Percentiles rank a stretch among this genome's conserved stretches.
phyloP scores from a whole-genome alignment of 306 rosid species.

The Trifolium dubium region DNA sequence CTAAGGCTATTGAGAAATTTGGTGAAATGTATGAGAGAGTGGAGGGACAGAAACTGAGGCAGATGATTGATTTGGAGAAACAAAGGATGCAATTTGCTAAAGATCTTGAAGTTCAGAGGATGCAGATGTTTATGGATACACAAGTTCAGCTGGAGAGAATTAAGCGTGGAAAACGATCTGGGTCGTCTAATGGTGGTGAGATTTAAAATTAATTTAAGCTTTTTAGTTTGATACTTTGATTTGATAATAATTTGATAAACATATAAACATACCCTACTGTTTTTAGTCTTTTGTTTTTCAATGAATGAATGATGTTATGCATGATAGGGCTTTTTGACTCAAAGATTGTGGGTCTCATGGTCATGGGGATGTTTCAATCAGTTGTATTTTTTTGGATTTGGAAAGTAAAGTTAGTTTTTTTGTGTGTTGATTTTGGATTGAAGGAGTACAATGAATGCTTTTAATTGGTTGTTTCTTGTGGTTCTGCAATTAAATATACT shows the following conservation, averaged over 20 bases:
- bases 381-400: conserved; percentile 26
- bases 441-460: conserved; percentile 22
- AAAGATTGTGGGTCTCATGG: conserved; percentile 34
- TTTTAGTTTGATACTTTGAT: conserved; percentile 24
- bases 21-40: conserved; percentile 85
- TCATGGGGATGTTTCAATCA: conserved; percentile 33
- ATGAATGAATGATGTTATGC: conserved; percentile 24
- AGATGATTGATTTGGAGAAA: conserved; percentile 94
- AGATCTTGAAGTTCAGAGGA: conserved; percentile 87
- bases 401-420: not conserved
- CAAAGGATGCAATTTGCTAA: conserved; percentile 90
- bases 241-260: no score
- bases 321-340: conserved; percentile 33
- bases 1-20: conserved; percentile 80
- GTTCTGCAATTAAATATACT: conserved; percentile 45
- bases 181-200: conserved; percentile 66
- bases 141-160: conserved; percentile 93
- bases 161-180: conserved; percentile 82
- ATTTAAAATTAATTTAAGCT: not conserved
- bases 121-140: conserved; percentile 89
- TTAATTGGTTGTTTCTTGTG: conserved; percentile 34
- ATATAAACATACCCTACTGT: not conserved
- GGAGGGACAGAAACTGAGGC: conserved; percentile 86
- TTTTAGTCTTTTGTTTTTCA: conserved; percentile 28
- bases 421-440: conserved; percentile 23